A percentile compares a stretch with the other conserved stretches of the same genome.
Conservation (phyloP, 371 early-diverging fungal species). For the Apophysomyces ossiformis region DNA sequence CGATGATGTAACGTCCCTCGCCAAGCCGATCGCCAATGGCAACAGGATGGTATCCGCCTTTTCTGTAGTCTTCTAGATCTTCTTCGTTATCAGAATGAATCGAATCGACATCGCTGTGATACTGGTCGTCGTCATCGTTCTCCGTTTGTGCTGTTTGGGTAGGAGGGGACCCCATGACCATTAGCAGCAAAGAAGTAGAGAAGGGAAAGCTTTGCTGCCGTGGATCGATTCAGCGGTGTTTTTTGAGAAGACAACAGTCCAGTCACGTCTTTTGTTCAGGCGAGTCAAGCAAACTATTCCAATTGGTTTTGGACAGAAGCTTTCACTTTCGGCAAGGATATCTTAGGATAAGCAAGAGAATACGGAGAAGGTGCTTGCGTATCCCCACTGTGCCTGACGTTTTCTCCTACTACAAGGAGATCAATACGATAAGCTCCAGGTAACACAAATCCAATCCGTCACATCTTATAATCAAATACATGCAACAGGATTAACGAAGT, state of each 20-base stretch:
- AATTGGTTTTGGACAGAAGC: too few species aligned
- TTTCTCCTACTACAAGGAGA: too few species aligned
- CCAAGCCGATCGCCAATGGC: conserved; percentile 84
- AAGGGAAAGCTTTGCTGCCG: not conserved
- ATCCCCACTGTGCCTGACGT: too few species aligned
- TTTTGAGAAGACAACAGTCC: not conserved
- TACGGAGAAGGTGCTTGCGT: too few species aligned
- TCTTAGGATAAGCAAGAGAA: too few species aligned
- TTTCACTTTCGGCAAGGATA: too few species aligned
- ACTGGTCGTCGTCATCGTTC: conserved; percentile 19
- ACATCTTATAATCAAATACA: too few species aligned
- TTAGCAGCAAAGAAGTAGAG: not conserved
- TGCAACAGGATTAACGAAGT: too few species aligned
- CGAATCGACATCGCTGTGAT: conserved; percentile 28
- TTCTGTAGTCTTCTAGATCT: conserved; percentile 85
- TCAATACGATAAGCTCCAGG: too few species aligned
- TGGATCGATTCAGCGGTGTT: not conserved
- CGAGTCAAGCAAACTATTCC: too few species aligned
- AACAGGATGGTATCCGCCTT: conserved; percentile 95
- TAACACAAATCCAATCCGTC: too few species aligned
- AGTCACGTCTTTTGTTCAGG: too few species aligned
- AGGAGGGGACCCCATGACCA: conserved; percentile 3
- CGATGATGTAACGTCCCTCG: conserved; percentile 77
- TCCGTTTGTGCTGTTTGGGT: conserved; percentile 6
- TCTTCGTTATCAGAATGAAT: conserved; percentile 80